phyloP scores from a whole-genome alignment of 495 filamentous ascomycete genomes.

The Trichoderma reesei region DNA sequence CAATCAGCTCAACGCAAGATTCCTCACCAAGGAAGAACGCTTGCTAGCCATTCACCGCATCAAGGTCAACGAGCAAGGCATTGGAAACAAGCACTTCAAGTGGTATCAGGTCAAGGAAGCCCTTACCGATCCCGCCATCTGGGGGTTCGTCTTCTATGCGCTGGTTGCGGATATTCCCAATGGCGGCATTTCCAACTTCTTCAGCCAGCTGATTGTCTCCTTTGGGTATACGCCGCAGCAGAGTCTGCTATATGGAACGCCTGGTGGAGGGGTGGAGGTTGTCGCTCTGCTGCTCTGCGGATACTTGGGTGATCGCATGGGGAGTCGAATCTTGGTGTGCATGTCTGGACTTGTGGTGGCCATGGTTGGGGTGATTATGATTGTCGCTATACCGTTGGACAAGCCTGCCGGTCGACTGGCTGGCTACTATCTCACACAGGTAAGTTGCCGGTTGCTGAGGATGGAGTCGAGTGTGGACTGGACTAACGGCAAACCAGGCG shows the following conservation, averaged over 20 bases:
- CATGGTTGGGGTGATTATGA: slow-evolving; percentile 31
- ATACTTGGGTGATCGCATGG: slow-evolving; percentile 45
- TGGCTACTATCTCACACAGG: slow-evolving; percentile 1
- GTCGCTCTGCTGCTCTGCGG: slow-evolving; percentile 47
- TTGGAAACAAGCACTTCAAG: slow-evolving; percentile 42
- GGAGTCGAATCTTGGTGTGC: slow-evolving; percentile 41
- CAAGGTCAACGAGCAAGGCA: slow-evolving; percentile 22
- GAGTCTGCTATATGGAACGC: slow-evolving; percentile 53
- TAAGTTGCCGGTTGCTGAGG: background rate
- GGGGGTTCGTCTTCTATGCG: slow-evolving; percentile 51
- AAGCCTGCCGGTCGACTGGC: background rate
- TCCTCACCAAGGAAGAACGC: slow-evolving; percentile 33
- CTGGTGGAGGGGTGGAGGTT: slow-evolving; percentile 47
- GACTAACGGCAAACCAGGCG: slow-evolving; percentile 53
- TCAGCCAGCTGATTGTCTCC: slow-evolving; percentile 54
- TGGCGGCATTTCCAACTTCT: slow-evolving; percentile 63
- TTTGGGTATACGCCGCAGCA: slow-evolving; percentile 51
- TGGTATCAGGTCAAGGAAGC: slow-evolving; percentile 50
- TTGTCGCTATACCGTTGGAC: background rate
- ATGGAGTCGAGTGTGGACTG: slow-evolving; percentile 23
- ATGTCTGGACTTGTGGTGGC: slow-evolving; percentile 28
- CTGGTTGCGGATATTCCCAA: slow-evolving; percentile 36
- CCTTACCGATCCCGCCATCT: slow-evolving; percentile 45
- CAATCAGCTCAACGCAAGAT: slow-evolving; percentile 5
- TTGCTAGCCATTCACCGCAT: slow-evolving; percentile 15